Evolutionary conservation across 257 asterid species (phyloP), one percentile per base, ranked within the genome.

Genomic region (Phtheirospermum japonicum): DNA sequence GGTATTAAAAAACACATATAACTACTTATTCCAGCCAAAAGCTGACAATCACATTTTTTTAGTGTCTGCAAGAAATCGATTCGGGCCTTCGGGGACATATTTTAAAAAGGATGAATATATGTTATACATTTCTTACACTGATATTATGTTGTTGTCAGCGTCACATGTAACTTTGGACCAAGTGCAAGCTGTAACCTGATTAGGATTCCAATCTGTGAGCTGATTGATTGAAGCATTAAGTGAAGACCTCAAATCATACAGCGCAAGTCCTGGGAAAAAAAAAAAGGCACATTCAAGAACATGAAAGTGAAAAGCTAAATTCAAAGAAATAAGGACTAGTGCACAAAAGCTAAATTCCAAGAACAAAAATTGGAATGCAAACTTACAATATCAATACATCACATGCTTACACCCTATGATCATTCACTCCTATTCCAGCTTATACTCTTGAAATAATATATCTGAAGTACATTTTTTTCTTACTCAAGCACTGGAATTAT

Each of bases 111-210:
- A 6, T 36, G 11, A 36, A 48, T 18, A 14, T 5, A 6, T 16
- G 11, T 45, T 4, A 5, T 13, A 59, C 2, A 54, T 54, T 59
- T 62, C 94, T 69, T 85, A 87, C 94, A 87, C 83, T 34, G 77
- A 49, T 19, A 69, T 56, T 61, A 87, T 90, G 54, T 74, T 57
- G 67, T 60, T 51, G 57, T 14, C 73, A 33, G 20, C 32, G 48
- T 81, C 88, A 51, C 95, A 87, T 48, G 51, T 73, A 28, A 87
- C 73, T 68, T 77, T 82, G 40, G 88, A 76, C 95, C 94, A 87
- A 63, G 90, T 85, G 75, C 95, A 87, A 5, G 95, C 94, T 56
- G 73, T 76, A 39, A 85, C 95, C 75, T 64, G 88, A 71, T 79
- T 69, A 45, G 30, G 67, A 56, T 79, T 74, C 95, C 95, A 87